These are phyloP conservation scores for Nemania sp. DNA, from an alignment of 2,329 filamentous ascomycete species.

Conservation along the genomic window DNA sequence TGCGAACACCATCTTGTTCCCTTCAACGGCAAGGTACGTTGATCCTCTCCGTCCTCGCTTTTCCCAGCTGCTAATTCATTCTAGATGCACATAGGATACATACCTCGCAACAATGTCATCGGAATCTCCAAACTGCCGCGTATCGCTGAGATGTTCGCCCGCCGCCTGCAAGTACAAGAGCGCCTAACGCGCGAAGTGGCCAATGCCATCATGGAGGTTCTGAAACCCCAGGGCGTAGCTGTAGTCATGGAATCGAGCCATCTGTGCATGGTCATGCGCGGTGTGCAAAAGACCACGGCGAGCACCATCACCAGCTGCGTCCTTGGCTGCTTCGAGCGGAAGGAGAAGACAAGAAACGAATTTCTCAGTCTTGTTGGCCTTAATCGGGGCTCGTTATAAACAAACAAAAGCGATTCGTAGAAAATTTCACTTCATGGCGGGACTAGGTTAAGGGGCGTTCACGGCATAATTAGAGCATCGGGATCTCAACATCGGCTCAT, in stretches of 20 bases:
- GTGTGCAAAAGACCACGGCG: conserved; percentile 88
- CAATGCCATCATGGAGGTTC: conserved; percentile 86
- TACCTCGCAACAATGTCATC: conserved; percentile 84
- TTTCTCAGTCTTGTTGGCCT: conserved; percentile 81
- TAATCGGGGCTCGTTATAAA: conserved; percentile 46
- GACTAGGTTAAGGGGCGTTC: conserved; percentile 28
- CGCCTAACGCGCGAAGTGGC: conserved; percentile 95
- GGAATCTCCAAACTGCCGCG: conserved; percentile 94
- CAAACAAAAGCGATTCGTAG: neutral
- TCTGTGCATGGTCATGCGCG: conserved; percentile 98
- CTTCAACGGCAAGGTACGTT: conserved; percentile 83
- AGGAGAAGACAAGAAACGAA: conserved; percentile 92
- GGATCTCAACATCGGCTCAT: conserved; percentile 40
- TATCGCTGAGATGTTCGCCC: conserved; percentile 95
- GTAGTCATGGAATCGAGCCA: conserved; percentile 98
- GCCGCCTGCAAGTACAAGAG: conserved; percentile 93
- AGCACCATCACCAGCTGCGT: conserved; percentile 96
- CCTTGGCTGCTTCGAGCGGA: conserved; percentile 90
- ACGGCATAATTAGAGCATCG: conserved; percentile 23
- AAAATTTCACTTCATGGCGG: neutral
- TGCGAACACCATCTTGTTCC: conserved; percentile 98
- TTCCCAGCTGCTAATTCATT: conserved; percentile 1
- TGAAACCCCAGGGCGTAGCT: conserved; percentile 91
- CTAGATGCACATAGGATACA: conserved; percentile 99
- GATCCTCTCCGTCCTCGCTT: neutral